These are phyloP conservation scores for Cornus florida DNA, from an alignment of 148 eudicot genomes.

Conservation along the genomic window DNA sequence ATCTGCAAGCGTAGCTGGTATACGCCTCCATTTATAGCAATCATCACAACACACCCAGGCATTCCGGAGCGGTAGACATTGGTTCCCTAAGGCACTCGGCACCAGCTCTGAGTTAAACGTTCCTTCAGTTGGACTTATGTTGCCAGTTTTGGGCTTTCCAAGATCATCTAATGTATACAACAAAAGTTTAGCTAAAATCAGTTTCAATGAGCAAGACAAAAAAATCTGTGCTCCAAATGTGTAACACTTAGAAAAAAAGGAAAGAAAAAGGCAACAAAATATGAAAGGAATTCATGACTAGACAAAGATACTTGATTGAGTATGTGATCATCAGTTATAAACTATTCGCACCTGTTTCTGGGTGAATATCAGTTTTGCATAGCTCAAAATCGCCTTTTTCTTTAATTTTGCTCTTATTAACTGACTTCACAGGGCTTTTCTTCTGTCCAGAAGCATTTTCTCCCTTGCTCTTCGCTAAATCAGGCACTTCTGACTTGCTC, in stretches of 20 bases:
- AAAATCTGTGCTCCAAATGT: neutral
- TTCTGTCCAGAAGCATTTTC: constrained; percentile 40
- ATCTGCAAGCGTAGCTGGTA: constrained; percentile 83
- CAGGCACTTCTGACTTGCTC: constrained; percentile 34
- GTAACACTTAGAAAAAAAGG: constrained; percentile 3
- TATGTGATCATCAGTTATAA: neutral
- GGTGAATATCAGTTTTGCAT: constrained; percentile 27
- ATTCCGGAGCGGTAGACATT: constrained; percentile 37
- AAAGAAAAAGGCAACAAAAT: neutral
- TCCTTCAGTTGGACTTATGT: constrained; percentile 25
- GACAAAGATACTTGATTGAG: neutral
- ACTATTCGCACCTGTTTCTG: constrained; percentile 45
- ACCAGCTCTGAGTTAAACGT: constrained; percentile 20
- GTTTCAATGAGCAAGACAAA: neutral
- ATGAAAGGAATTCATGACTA: neutral
- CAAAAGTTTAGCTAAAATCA: constrained; percentile 8
- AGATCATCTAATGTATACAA: constrained; percentile 28
- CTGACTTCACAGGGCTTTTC: constrained; percentile 34
- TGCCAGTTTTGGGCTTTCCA: constrained; percentile 24
- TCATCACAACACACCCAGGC: constrained; percentile 98
- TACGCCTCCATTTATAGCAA: constrained; percentile 95
- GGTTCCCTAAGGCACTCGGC: constrained; percentile 30
- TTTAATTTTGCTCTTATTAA: constrained; percentile 26
- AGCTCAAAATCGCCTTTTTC: constrained; percentile 31
- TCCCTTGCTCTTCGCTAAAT: constrained; percentile 24